phyloP scores from a whole-genome alignment of 805 yeast species.

The Wickerhamiella slavikovae region DNA sequence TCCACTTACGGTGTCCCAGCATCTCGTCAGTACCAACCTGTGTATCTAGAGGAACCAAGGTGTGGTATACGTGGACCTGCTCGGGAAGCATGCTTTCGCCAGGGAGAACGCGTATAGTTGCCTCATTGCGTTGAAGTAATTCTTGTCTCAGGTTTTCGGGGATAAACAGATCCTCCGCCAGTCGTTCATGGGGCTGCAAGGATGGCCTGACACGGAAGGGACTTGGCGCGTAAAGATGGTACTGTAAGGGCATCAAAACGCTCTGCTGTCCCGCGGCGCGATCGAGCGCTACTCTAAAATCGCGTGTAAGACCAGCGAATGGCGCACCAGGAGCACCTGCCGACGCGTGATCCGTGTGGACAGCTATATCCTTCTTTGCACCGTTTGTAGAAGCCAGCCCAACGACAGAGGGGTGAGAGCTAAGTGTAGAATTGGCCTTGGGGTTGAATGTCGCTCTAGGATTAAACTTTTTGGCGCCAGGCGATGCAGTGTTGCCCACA shows the following conservation, averaged over 20 bases:
- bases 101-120: slow-evolving; percentile 47
- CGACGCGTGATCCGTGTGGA: neutral
- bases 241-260: slow-evolving; percentile 29
- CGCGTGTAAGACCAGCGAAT: neutral
- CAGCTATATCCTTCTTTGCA: neutral
- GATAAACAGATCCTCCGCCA: slow-evolving; percentile 47
- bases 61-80: slow-evolving; percentile 62
- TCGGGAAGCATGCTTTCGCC: slow-evolving; percentile 48
- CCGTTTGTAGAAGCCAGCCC: no score
- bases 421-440: no score
- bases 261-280: slow-evolving; percentile 8
- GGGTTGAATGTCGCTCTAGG: slow-evolving; percentile 2
- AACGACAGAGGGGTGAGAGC: no score
- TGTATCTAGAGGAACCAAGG: slow-evolving; percentile 62
- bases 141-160: slow-evolving; percentile 51
- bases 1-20: slow-evolving; percentile 36
- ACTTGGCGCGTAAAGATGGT: slow-evolving; percentile 76
- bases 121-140: slow-evolving; percentile 56
- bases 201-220: slow-evolving; percentile 34
- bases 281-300: slow-evolving; percentile 1
- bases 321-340: neutral
- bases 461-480: slow-evolving; percentile 3
- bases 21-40: slow-evolving; percentile 9
- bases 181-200: slow-evolving; percentile 50
- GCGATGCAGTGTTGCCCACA: no score